Evolutionary conservation across 164 flowering plant species (phyloP).

Genomic region (Stephania japonica): DNA sequence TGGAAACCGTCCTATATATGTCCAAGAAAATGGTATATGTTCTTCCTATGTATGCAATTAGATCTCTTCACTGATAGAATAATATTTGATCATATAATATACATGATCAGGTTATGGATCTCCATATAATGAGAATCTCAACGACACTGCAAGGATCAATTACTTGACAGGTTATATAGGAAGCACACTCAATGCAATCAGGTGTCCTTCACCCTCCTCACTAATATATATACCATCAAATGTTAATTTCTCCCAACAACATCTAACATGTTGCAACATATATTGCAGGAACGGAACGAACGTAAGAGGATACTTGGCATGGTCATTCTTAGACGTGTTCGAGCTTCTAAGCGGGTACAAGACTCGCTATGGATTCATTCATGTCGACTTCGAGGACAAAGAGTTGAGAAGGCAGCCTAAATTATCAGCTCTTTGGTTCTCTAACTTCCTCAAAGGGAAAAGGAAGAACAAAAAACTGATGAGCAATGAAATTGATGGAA

Average conservation of each 20-base stretch:
- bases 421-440: constrained; percentile 34
- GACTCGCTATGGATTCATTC: constrained; percentile 27
- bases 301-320: constrained; percentile 36
- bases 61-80: no score
- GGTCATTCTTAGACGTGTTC: constrained; percentile 48
- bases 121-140: constrained; percentile 16
- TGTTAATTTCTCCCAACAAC: not conserved
- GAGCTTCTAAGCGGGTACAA: constrained; percentile 37
- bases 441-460: constrained; percentile 28
- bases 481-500: not conserved
- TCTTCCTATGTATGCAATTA: no score
- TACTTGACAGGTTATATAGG: constrained; percentile 15
- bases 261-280: not conserved
- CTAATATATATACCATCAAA: not conserved
- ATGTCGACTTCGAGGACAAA: constrained; percentile 32
- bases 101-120: constrained; percentile 13
- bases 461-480: not conserved
- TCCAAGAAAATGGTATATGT: constrained; percentile 28
- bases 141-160: constrained; percentile 24
- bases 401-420: constrained; percentile 28
- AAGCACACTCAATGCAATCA: constrained; percentile 23
- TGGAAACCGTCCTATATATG: constrained; percentile 24
- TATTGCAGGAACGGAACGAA: constrained; percentile 45
- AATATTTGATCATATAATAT: no score
- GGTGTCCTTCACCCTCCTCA: constrained; percentile 20